Evolutionary conservation across 495 filamentous ascomycete genomes (phyloP).

Genomic region (Aspergillus affinis): DNA sequence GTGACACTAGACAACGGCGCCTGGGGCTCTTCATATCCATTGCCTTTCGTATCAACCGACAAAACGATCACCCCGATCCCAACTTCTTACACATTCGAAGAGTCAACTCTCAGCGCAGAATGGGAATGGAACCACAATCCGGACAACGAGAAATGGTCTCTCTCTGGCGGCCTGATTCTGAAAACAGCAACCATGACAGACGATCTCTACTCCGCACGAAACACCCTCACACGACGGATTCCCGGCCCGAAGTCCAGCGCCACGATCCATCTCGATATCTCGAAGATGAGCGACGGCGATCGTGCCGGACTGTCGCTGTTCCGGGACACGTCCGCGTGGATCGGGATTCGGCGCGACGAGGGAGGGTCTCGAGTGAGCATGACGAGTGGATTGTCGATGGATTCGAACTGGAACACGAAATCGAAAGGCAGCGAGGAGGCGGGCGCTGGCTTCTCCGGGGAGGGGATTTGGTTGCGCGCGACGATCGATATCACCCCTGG

Average conservation of each 20-base stretch:
- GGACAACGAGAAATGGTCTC: conserved; percentile 32
- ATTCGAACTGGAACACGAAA: conserved; percentile 40
- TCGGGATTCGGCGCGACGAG: conserved; percentile 42
- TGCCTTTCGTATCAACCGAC: conserved; percentile 21
- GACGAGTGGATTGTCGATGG: conserved; percentile 20
- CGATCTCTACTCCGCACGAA: conserved; percentile 52
- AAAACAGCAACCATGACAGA: conserved; percentile 50
- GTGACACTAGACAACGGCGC: conserved; percentile 33
- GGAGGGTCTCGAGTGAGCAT: conserved; percentile 22
- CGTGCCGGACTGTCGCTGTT: conserved; percentile 50
- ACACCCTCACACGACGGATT: conserved; percentile 57
- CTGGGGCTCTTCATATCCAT: conserved; percentile 47
- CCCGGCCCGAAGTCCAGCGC: conserved; percentile 45
- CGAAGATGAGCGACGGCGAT: conserved; percentile 51
- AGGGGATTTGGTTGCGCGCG: conserved; percentile 43
- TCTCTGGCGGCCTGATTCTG: conserved; percentile 41
- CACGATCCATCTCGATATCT: conserved; percentile 48
- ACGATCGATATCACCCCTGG: conserved; percentile 41
- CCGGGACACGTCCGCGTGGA: conserved; percentile 51
- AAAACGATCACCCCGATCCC: conserved; percentile 13
- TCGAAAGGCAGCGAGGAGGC: conserved; percentile 39
- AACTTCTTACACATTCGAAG: conserved; percentile 43
- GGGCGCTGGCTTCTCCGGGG: conserved; percentile 18
- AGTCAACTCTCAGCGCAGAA: conserved; percentile 31
- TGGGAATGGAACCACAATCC: conserved; percentile 69